Evolutionary conservation across 1,284 basidiomycete species (phyloP).

Genomic region (Ustilago sp.): DNA sequence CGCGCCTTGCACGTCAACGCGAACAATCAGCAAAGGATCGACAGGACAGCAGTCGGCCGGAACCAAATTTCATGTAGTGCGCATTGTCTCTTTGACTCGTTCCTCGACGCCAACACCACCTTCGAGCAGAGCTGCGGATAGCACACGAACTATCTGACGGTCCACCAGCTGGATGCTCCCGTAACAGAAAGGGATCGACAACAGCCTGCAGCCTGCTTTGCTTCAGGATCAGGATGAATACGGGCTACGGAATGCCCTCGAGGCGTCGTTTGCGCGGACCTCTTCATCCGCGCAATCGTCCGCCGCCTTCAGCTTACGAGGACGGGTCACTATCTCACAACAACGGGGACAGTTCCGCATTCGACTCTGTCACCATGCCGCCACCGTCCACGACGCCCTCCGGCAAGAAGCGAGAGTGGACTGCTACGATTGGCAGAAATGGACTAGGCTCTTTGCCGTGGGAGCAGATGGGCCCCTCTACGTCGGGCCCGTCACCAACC

Average conservation of each 20-base stretch:
- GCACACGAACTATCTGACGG: not conserved
- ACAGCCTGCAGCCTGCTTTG: not conserved
- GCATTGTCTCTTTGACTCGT: not conserved
- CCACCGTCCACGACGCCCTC: conserved; percentile 18
- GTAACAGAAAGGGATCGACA: not conserved
- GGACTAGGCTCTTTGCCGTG: conserved; percentile 31
- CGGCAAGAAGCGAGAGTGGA: conserved; percentile 41
- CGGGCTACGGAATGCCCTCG: conserved; percentile 43
- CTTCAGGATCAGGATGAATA: conserved; percentile 26
- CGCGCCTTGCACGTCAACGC: conserved; percentile 12
- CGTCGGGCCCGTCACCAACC: conserved; percentile 17
- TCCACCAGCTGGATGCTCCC: not conserved
- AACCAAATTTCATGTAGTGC: conserved; percentile 7
- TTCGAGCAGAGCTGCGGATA: not conserved
- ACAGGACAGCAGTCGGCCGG: conserved; percentile 7
- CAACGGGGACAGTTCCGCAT: not conserved
- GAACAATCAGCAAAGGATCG: not conserved
- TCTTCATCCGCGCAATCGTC: conserved; percentile 36
- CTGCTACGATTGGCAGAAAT: conserved; percentile 25
- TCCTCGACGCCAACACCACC: conserved; percentile 4
- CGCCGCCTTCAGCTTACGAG: conserved; percentile 22
- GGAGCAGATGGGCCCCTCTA: conserved; percentile 39
- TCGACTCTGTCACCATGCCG: conserved; percentile 14
- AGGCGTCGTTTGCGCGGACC: conserved; percentile 36
- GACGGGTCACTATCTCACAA: not conserved